Evolutionary conservation across 192 early-diverging fungal species (phyloP).

Genomic region (Gaertneriomyces semiglobifer): DNA sequence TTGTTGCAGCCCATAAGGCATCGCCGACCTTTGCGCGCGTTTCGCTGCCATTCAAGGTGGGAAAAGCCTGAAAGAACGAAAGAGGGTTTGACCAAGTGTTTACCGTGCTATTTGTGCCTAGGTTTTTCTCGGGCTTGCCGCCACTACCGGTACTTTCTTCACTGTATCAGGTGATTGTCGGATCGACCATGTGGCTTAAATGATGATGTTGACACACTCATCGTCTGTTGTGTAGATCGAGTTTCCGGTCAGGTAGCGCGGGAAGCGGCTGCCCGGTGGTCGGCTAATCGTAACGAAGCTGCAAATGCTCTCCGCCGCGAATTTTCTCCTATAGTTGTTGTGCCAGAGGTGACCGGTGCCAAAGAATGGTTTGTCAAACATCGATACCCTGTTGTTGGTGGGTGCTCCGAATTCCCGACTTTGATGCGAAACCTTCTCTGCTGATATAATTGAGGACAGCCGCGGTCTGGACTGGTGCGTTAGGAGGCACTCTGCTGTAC

Average conservation of each 20-base stretch:
- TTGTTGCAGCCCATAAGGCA: not conserved
- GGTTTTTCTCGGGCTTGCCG: conserved; percentile 14
- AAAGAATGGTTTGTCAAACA: conserved; percentile 20
- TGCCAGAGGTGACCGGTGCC: not conserved
- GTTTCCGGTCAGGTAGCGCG: conserved; percentile 19
- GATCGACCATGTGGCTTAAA: too few relatives aligned
- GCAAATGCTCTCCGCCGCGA: not conserved
- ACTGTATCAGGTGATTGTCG: conserved; percentile 8
- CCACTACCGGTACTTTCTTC: conserved; percentile 30
- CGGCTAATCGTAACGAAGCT: not conserved
- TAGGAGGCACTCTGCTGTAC: conserved; percentile 21
- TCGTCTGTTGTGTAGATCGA: not conserved
- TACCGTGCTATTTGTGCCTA: not conserved
- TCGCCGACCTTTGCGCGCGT: conserved; percentile 12
- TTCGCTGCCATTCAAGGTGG: conserved; percentile 26
- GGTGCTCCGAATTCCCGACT: not conserved
- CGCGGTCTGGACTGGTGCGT: conserved; percentile 15
- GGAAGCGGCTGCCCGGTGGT: conserved; percentile 1
- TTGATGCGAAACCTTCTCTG: not conserved
- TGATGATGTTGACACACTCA: too few relatives aligned
- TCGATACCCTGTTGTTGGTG: conserved; percentile 24
- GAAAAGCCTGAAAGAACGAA: not conserved
- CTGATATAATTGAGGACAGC: not conserved
- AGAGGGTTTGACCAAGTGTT: not conserved
- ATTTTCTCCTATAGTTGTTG: not conserved